Conservation (phyloP, 106 monocot genomes). For the Phalaenopsis aphrodite region DNA sequence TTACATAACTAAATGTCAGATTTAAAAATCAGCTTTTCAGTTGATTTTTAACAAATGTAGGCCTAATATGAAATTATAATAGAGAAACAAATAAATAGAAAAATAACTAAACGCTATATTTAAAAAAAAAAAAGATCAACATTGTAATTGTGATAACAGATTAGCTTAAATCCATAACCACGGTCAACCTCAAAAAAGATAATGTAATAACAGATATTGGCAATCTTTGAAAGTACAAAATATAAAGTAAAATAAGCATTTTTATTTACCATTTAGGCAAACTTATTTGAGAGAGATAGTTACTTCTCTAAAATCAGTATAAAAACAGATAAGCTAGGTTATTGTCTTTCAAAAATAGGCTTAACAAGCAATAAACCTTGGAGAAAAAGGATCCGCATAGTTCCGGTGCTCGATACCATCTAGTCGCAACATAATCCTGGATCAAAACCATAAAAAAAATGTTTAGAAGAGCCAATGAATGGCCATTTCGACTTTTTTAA, state of each 20-base stretch:
- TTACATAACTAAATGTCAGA: too few relatives aligned
- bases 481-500: not conserved
- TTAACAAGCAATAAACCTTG: slow-evolving; percentile 40
- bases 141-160: not conserved
- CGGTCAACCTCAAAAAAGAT: not conserved
- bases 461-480: not conserved
- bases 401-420: slow-evolving; percentile 89
- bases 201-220: not conserved
- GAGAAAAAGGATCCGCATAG: slow-evolving; percentile 87
- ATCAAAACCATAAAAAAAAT: slow-evolving; percentile 4
- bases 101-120: not conserved
- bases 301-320: not conserved
- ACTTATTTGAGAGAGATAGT: too few relatives aligned
- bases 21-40: too few relatives aligned
- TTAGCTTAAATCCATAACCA: not conserved
- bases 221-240: not conserved
- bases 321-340: not conserved
- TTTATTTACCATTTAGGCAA: not conserved
- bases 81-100: too few relatives aligned
- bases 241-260: not conserved
- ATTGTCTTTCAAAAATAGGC: not conserved
- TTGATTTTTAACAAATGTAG: too few relatives aligned
- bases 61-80: too few relatives aligned
- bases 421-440: slow-evolving; percentile 90
- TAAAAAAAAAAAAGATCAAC: not conserved